These are phyloP conservation scores for Epichloe sylvatica DNA, from an alignment of 2,329 filamentous ascomycete genomes.

Conservation along the genomic window DNA sequence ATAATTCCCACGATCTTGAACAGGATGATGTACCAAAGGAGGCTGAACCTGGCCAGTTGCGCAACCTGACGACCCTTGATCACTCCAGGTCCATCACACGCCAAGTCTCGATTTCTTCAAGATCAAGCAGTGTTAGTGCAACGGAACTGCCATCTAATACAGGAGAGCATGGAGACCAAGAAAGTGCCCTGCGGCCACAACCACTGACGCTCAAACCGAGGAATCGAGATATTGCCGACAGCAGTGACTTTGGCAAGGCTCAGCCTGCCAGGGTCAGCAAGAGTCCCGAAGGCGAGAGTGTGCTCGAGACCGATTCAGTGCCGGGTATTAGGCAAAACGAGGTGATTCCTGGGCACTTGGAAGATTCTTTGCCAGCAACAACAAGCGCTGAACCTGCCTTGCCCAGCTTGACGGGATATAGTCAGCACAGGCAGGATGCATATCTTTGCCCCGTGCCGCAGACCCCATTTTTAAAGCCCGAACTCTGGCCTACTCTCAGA, in stretches of 20 bases:
- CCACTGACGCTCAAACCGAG: conserved; percentile 1
- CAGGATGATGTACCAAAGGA: not conserved
- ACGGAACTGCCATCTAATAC: not conserved
- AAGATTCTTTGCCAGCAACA: not conserved
- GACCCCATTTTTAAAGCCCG: not conserved
- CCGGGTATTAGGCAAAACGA: not conserved
- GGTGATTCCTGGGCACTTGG: not conserved
- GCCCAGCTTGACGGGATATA: conserved; percentile 6
- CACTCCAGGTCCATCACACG: not conserved
- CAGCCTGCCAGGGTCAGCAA: not conserved
- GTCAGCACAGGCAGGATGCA: conserved; percentile 7
- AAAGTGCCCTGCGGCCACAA: not conserved
- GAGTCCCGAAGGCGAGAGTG: not conserved
- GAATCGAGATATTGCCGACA: not conserved
- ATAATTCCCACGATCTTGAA: not conserved
- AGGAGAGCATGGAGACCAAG: not conserved
- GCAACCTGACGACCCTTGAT: not conserved
- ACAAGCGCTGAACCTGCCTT: conserved; percentile 1
- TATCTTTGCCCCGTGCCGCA: conserved; percentile 4
- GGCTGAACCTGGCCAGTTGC: not conserved
- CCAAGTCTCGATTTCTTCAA: not conserved
- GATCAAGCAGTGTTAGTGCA: not conserved
- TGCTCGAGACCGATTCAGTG: not conserved
- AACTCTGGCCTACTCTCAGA: conserved; percentile 8
- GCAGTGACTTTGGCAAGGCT: not conserved